A percentile compares a stretch with the other conserved stretches of the same genome.
These are phyloP conservation scores for Catenaria anguillulae DNA, from an alignment of 371 early-diverging fungal genomes.

Conservation along the genomic window DNA sequence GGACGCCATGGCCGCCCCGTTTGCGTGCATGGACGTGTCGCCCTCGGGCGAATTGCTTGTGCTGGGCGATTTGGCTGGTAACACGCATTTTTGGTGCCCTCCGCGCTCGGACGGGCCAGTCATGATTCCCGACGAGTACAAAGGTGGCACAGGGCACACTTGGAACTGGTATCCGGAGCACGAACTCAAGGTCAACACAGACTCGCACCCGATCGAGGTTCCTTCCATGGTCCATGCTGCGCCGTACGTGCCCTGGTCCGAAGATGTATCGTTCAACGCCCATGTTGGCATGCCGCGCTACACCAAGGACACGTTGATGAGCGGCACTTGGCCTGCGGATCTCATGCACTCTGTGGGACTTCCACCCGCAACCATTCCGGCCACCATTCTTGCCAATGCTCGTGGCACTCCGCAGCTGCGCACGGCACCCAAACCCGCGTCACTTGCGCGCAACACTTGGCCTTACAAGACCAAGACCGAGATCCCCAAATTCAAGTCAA, in stretches of 20 bases:
- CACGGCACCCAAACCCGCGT: constrained; percentile 71
- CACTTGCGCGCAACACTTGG: constrained; percentile 59
- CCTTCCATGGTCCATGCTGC: constrained; percentile 13
- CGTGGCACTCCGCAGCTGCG: constrained; percentile 16
- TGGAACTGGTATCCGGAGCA: not conserved
- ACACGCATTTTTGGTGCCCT: constrained; percentile 47
- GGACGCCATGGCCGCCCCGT: not conserved
- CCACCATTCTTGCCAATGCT: constrained; percentile 28
- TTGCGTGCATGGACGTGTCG: constrained; percentile 42
- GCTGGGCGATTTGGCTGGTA: constrained; percentile 51
- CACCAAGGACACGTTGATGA: constrained; percentile 50
- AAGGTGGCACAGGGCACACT: too few relatives aligned
- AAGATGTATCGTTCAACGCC: too few relatives aligned
- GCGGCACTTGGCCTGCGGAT: constrained; percentile 46
- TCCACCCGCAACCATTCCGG: constrained; percentile 51
- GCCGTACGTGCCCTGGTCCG: too few relatives aligned
- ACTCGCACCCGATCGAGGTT: constrained; percentile 44
- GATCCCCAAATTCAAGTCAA: not conserved
- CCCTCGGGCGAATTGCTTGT: constrained; percentile 54
- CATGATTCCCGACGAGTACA: too few relatives aligned
- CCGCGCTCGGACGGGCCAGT: not conserved
- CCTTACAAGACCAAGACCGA: constrained; percentile 17
- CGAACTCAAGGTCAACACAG: constrained; percentile 40
- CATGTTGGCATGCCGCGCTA: constrained; percentile 66
- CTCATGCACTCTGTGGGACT: constrained; percentile 46